These are phyloP conservation scores for Sparassis latifolia DNA, from an alignment of 1,284 basidiomycete species.

Conservation along the genomic window DNA sequence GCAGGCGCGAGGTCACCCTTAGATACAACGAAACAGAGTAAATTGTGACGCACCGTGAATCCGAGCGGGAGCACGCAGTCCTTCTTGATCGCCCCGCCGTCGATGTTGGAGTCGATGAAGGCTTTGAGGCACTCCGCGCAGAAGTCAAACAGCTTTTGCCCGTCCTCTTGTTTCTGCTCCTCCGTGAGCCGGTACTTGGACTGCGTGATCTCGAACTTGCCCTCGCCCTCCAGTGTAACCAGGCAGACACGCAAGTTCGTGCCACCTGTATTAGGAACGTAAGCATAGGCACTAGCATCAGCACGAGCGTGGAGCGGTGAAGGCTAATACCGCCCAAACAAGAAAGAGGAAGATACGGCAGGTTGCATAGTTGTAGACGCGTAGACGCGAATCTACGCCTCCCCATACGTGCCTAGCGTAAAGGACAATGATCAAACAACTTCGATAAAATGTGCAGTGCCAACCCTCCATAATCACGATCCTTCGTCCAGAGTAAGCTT, in stretches of 20 bases:
- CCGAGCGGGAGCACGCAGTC: slow-evolving; percentile 81
- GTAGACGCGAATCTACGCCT: no score
- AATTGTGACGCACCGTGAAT: slow-evolving; percentile 71
- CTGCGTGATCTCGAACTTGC: slow-evolving; percentile 97
- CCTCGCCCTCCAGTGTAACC: slow-evolving; percentile 85
- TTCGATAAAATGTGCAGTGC: no score
- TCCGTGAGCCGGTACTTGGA: slow-evolving; percentile 96
- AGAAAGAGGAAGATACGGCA: neutral
- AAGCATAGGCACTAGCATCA: neutral
- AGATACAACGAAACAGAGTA: neutral
- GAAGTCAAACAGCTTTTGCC: slow-evolving; percentile 93
- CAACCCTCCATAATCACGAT: no score
- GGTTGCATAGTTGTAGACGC: no score
- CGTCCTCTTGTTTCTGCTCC: slow-evolving; percentile 98
- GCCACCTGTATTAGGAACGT: slow-evolving; percentile 48
- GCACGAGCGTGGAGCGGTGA: neutral
- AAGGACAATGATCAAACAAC: no score
- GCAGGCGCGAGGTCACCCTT: slow-evolving; percentile 7
- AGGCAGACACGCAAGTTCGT: slow-evolving; percentile 98
- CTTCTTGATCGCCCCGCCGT: slow-evolving; percentile 55
- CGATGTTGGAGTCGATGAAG: slow-evolving; percentile 80
- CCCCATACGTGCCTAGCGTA: no score
- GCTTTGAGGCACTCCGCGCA: slow-evolving; percentile 91
- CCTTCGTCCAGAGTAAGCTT: no score
- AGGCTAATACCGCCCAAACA: no score